Base-by-base conservation (phyloP, 495 filamentous ascomycete species). In the Pyrenopolyporus hunteri region DNA sequence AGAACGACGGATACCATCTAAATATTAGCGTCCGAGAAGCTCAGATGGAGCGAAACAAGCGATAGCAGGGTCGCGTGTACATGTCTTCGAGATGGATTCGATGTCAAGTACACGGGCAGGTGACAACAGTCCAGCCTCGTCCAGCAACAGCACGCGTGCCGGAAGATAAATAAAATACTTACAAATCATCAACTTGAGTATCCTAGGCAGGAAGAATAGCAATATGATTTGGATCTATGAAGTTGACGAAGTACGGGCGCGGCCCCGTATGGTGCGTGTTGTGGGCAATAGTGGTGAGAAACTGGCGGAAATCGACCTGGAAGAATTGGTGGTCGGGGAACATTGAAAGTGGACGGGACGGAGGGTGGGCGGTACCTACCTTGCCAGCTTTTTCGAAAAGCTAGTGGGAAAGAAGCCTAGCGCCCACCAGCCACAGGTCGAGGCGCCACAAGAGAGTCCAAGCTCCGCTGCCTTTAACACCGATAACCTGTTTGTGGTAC, bases 81-180 rank as follows among this genome's bases (percentile, higher is more conserved):
- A 57, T 49, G 57, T 71, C 60, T 71, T 73, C 62, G 70, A 67
- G 75, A 70, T 67, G 70, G 76, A 67, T 74, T 74, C 63, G 71
- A 74, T 73, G 71, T 70, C 67, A 70, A 71, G 64, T 59, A 71
- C 66, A 57, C 59, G 56, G 53, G 40, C 35, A 39, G 61, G 63
- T 55, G 59, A 48, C 57, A 67, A 50, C 40, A 23, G 7, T 42
- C 52, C 66, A 71, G 69, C 66, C 66, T 65, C 54, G 69, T 47
- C 57, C 58, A 69, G 64, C 63, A 69, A 37, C 63, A 46, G 33
- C 35, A 57, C 22, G 35, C 45, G 44, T 20, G 58, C 14, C 23
- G 57, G 53, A 63, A 58, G 48, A 45, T 49, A 65, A 64, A 54
- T 48, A 25, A 63, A 59, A 48, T 22, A 71, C 69, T 71, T 69